Evolutionary conservation across 345 rosid genomes (phyloP).

Genomic region (Atalantia buxifolia): DNA sequence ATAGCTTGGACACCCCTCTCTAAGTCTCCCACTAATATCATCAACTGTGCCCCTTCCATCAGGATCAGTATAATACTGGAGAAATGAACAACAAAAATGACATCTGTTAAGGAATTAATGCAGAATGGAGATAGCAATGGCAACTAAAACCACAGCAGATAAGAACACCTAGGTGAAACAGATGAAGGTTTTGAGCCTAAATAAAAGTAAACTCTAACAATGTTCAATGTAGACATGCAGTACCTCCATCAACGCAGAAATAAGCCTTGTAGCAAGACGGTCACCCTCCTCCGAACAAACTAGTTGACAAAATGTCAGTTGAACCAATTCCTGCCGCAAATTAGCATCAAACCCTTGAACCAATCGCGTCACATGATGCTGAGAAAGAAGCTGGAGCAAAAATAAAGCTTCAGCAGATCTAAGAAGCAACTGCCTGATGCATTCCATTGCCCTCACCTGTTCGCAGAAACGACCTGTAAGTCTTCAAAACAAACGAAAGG

Average conservation of each 20-base stretch:
- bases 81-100: conserved; percentile 14
- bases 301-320: conserved; percentile 84
- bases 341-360: conserved; percentile 79
- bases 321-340: conserved; percentile 58
- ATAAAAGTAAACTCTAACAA: conserved; percentile 1
- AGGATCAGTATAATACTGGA: conserved; percentile 91
- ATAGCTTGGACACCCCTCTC: conserved; percentile 95
- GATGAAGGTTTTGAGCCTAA: neutral
- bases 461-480: conserved; percentile 15
- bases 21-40: conserved; percentile 76
- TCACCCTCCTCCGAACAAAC: conserved; percentile 99
- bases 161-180: neutral
- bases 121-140: conserved; percentile 8
- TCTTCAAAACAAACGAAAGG: conserved; percentile 4
- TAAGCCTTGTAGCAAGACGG: conserved; percentile 76
- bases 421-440: conserved; percentile 90
- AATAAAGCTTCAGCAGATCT: conserved; percentile 96
- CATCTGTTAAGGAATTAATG: conserved; percentile 7
- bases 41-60: conserved; percentile 99
- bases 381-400: conserved; percentile 86
- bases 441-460: conserved; percentile 97
- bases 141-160: conserved; percentile 2
- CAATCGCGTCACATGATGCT: conserved; percentile 78
- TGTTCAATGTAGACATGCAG: conserved; percentile 2
- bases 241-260: conserved; percentile 93